These are phyloP conservation scores for Claviceps capensis DNA, from an alignment of 2,329 filamentous ascomycete species.

Conservation along the genomic window DNA sequence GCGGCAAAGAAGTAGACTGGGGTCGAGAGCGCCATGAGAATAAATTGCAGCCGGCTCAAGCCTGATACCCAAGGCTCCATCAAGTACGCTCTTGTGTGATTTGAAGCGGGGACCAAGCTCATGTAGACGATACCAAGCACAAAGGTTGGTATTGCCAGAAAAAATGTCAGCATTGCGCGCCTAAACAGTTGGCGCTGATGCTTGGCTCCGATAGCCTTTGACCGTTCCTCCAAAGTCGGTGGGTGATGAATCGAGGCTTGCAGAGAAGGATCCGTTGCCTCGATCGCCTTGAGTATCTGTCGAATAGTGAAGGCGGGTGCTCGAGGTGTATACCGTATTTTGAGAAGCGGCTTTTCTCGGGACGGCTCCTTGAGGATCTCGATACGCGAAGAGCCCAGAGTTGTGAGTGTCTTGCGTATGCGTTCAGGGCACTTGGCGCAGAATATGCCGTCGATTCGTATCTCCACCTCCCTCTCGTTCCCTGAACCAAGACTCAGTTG, in stretches of 20 bases:
- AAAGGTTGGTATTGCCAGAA: conserved; percentile 69
- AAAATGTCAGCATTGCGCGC: conserved; percentile 55
- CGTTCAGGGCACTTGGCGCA: conserved; percentile 56
- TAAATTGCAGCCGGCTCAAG: conserved; percentile 63
- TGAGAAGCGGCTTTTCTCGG: conserved; percentile 51
- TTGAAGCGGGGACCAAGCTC: conserved; percentile 53
- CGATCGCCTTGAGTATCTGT: conserved; percentile 55
- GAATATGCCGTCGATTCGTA: conserved; percentile 59
- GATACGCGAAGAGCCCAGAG: conserved; percentile 35
- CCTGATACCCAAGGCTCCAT: conserved; percentile 60
- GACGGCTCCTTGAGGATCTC: conserved; percentile 42
- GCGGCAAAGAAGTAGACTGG: conserved; percentile 80
- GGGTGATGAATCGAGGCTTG: conserved; percentile 60
- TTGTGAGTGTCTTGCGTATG: conserved; percentile 38
- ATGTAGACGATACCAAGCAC: conserved; percentile 84
- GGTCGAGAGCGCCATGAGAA: conserved; percentile 68
- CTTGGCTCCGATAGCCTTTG: conserved; percentile 53
- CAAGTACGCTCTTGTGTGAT: conserved; percentile 47
- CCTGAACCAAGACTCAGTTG: conserved; percentile 22
- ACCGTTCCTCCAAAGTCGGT: conserved; percentile 71
- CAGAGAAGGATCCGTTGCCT: conserved; percentile 51
- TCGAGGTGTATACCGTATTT: conserved; percentile 54
- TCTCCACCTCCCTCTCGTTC: conserved; percentile 43
- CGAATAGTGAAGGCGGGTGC: conserved; percentile 62
- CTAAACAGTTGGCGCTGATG: conserved; percentile 56